Evolutionary conservation across 1,284 basidiomycete species (phyloP).

Genomic region (Erythrobasidium hasegawianum): DNA sequence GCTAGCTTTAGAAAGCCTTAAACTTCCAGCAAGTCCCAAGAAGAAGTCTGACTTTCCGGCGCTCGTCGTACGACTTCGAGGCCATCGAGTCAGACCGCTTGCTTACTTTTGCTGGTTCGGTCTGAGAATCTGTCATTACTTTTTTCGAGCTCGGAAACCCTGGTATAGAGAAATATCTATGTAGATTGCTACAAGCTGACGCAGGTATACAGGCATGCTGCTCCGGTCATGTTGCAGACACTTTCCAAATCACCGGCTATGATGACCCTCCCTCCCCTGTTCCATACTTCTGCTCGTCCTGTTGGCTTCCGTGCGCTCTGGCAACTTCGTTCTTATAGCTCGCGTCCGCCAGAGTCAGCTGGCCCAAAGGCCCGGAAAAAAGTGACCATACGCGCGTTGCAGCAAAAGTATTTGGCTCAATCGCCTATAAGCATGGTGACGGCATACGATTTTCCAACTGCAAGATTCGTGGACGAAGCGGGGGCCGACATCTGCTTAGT

Average conservation of each 20-base stretch:
- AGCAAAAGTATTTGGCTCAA: conserved; percentile 57
- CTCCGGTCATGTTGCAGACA: background rate
- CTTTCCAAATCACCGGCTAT: no score
- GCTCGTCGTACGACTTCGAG: no score
- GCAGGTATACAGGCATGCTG: background rate
- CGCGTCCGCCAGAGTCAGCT: conserved; percentile 6
- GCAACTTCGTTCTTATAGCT: conserved; percentile 10
- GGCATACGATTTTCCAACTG: conserved; percentile 89
- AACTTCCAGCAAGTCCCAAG: no score
- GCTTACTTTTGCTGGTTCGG: no score
- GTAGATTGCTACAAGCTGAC: background rate
- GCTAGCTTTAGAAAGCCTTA: no score
- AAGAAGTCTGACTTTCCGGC: no score
- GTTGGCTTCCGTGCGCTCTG: background rate
- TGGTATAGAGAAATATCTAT: no score
- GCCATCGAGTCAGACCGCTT: no score
- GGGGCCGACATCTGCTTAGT: conserved; percentile 57
- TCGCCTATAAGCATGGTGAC: conserved; percentile 85
- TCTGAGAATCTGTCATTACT: no score
- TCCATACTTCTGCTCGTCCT: background rate
- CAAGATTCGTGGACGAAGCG: conserved; percentile 41
- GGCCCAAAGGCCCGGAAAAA: conserved; percentile 54
- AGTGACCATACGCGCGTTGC: conserved; percentile 73
- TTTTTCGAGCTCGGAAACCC: no score
- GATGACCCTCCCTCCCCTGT: no score